Conservation (phyloP, 768 basidiomycete species). For the Pulveroboletus sp. region DNA sequence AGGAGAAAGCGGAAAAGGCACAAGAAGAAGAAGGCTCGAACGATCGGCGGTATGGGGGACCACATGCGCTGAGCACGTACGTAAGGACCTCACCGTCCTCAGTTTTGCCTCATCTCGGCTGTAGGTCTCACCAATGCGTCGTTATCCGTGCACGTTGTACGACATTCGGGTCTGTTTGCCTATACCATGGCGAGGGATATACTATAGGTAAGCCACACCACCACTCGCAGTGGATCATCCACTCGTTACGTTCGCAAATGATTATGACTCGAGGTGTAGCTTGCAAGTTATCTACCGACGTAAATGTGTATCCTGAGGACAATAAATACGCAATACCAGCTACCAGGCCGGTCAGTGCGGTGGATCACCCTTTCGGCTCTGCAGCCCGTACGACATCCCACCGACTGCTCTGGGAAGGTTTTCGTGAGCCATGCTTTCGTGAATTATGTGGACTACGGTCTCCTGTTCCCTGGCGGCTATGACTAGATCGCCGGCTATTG, state of each 20-base stretch:
- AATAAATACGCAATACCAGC: slow-evolving; percentile 15
- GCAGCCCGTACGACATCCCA: slow-evolving; percentile 1
- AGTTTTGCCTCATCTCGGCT: background rate
- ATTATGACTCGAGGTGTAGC: background rate
- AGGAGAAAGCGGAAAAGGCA: slow-evolving; percentile 54
- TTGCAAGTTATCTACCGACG: slow-evolving; percentile 8
- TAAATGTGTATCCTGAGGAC: slow-evolving; percentile 18
- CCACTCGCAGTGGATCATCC: background rate
- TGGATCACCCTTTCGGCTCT: slow-evolving; percentile 6
- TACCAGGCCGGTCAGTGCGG: background rate
- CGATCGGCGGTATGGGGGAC: slow-evolving; percentile 19
- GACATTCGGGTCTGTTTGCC: background rate
- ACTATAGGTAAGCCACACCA: background rate
- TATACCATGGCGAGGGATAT: background rate
- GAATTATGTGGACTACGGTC: slow-evolving; percentile 4
- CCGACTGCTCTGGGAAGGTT: slow-evolving; percentile 15
- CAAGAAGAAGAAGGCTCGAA: slow-evolving; percentile 48
- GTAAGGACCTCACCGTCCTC: slow-evolving; percentile 4
- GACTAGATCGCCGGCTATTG: slow-evolving; percentile 19
- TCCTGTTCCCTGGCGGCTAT: slow-evolving; percentile 5
- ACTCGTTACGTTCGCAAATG: background rate
- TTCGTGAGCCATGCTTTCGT: slow-evolving; percentile 9
- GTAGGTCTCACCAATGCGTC: slow-evolving; percentile 3
- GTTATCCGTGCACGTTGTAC: background rate
- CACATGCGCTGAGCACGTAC: slow-evolving; percentile 12